Conservation (phyloP, 2,329 filamentous ascomycete genomes). For the Aspergillus vadensis region DNA sequence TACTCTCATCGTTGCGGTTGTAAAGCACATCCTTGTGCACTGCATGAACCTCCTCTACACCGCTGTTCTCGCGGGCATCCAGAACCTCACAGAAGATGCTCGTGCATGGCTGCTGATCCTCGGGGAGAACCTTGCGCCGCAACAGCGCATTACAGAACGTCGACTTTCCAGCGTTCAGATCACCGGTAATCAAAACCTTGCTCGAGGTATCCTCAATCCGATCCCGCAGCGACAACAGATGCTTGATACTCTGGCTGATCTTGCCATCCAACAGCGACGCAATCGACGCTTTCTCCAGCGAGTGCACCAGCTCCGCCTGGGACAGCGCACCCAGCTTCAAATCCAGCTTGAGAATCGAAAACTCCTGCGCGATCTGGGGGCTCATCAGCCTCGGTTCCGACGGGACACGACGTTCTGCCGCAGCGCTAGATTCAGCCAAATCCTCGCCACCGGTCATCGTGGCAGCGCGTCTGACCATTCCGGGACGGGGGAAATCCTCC, state of each 20-base stretch:
- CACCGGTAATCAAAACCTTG: constrained; percentile 93
- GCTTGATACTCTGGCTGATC: constrained; percentile 89
- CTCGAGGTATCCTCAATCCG: constrained; percentile 96
- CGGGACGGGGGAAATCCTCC: constrained; percentile 46
- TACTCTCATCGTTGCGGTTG: constrained; percentile 87
- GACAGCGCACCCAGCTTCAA: constrained; percentile 84
- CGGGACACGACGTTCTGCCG: constrained; percentile 62
- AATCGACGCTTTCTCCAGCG: constrained; percentile 86
- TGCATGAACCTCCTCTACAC: constrained; percentile 92
- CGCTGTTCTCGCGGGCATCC: constrained; percentile 85
- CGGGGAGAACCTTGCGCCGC: constrained; percentile 86
- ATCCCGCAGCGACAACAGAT: constrained; percentile 81
- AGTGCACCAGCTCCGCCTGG: constrained; percentile 90
- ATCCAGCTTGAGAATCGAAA: constrained; percentile 92
- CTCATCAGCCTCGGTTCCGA: constrained; percentile 82
- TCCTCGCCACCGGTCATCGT: constrained; percentile 67
- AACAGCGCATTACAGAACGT: constrained; percentile 98
- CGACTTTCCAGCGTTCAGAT: constrained; percentile 95
- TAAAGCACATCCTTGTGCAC: constrained; percentile 81
- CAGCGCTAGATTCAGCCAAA: constrained; percentile 70
- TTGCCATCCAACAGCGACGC: constrained; percentile 90
- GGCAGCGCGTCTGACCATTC: constrained; percentile 67
- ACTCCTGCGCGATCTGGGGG: constrained; percentile 91
- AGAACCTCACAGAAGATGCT: constrained; percentile 98
- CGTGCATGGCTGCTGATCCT: constrained; percentile 97